Conservation (phyloP, 1,139 yeast genomes). For the Lodderomyces parapsilosis region DNA sequence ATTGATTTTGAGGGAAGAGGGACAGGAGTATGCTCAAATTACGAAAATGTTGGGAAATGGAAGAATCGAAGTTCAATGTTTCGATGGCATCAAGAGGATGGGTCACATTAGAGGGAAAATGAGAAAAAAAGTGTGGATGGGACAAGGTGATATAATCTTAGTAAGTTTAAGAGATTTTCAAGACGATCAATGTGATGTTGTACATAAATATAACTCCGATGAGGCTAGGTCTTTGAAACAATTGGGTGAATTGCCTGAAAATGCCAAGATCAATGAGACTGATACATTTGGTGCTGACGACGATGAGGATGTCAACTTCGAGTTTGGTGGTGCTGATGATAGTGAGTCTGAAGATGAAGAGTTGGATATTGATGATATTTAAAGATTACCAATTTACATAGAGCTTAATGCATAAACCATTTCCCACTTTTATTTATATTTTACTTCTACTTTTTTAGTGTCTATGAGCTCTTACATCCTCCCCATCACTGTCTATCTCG, state of each 20-base stretch:
- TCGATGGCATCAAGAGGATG: conserved; percentile 90
- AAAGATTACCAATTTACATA: conserved; percentile 16
- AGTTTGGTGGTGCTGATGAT: conserved; percentile 93
- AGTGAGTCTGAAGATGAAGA: conserved; percentile 65
- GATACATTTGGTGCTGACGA: conserved; percentile 97
- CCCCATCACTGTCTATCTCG: conserved; percentile 51
- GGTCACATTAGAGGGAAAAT: conserved; percentile 98
- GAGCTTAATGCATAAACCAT: not conserved
- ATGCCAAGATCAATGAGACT: conserved; percentile 95
- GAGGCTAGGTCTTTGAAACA: conserved; percentile 97
- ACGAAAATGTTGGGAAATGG: conserved; percentile 99
- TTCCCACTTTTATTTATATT: not conserved
- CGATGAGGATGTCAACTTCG: conserved; percentile 97
- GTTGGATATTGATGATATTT: conserved; percentile 85
- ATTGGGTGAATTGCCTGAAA: conserved; percentile 95
- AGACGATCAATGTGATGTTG: conserved; percentile 97
- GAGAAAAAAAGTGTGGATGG: conserved; percentile 99
- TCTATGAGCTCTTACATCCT: conserved; percentile 14
- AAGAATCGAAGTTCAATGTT: conserved; percentile 91
- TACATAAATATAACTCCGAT: conserved; percentile 93
- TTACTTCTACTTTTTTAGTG: conserved; percentile 6
- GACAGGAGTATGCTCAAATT: conserved; percentile 98
- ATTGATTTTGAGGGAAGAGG: conserved; percentile 86
- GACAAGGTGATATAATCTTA: conserved; percentile 95
- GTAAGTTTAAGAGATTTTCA: conserved; percentile 98